phyloP scores from a whole-genome alignment of 768 basidiomycete species.

The Leccinum rimulosum region DNA sequence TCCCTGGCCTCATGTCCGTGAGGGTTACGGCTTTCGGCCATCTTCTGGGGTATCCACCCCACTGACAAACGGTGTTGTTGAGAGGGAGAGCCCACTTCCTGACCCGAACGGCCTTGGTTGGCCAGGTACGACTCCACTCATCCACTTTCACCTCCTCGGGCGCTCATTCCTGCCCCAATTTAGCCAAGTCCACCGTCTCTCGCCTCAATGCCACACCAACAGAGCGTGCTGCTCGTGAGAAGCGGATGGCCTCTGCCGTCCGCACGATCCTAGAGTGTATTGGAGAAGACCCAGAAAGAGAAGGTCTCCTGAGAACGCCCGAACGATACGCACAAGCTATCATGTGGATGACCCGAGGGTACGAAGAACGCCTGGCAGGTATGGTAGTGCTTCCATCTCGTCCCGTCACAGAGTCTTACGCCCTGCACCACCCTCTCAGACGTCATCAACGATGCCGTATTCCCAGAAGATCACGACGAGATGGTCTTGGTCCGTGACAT shows the following conservation, averaged over 20 bases:
- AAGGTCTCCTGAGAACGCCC: conserved; percentile 89
- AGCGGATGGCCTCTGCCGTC: conserved; percentile 78
- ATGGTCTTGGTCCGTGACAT: conserved; percentile 99
- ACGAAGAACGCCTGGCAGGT: conserved; percentile 94
- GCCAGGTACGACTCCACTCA: conserved; percentile 63
- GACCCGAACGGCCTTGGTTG: conserved; percentile 82
- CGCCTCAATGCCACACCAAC: conserved; percentile 77
- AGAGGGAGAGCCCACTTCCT: conserved; percentile 36
- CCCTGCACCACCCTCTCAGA: conserved; percentile 47
- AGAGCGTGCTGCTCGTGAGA: conserved; percentile 69
- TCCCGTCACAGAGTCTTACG: conserved; percentile 2
- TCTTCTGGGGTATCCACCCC: conserved; percentile 70
- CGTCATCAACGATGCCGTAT: conserved; percentile 97
- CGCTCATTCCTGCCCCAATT: conserved; percentile 8
- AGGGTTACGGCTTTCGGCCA: conserved; percentile 81
- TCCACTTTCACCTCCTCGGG: conserved; percentile 2
- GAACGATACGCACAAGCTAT: conserved; percentile 95
- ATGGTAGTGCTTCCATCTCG: conserved; percentile 17
- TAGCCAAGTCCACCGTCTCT: conserved; percentile 87
- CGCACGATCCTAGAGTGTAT: conserved; percentile 94
- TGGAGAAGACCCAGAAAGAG: conserved; percentile 95
- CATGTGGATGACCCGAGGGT: conserved; percentile 99
- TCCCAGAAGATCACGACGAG: conserved; percentile 98
- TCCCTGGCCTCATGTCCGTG: conserved; percentile 44
- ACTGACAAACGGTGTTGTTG: conserved; percentile 30